Conservation (phyloP, 1,284 basidiomycete species). For the Tetrapyrgos nigripes region DNA sequence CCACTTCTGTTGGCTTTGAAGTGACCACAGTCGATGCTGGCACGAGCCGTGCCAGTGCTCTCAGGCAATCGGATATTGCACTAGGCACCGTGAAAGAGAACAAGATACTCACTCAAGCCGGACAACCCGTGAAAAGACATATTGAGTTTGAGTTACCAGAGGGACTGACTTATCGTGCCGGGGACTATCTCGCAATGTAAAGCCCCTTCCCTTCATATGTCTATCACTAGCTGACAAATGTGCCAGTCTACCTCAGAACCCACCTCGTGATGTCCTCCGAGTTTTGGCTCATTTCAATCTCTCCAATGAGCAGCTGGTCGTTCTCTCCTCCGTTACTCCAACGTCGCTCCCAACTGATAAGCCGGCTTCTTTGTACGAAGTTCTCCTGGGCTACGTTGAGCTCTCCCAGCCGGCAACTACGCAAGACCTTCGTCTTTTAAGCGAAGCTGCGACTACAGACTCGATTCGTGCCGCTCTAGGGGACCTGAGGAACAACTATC, state of each 20-base stretch:
- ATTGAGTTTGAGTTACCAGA: constrained; percentile 52
- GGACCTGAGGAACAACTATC: constrained; percentile 37
- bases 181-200: constrained; percentile 57
- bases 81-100: constrained; percentile 48
- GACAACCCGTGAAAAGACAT: constrained; percentile 48
- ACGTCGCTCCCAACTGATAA: constrained; percentile 47
- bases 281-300: constrained; percentile 45
- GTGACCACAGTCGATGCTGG: constrained; percentile 41
- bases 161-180: constrained; percentile 44
- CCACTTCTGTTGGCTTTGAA: constrained; percentile 26
- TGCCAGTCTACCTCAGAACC: constrained; percentile 46
- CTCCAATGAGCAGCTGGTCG: constrained; percentile 47
- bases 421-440: constrained; percentile 38
- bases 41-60: constrained; percentile 38
- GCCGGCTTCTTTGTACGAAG: constrained; percentile 39
- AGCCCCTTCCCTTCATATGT: constrained; percentile 10
- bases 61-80: constrained; percentile 46
- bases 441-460: constrained; percentile 21
- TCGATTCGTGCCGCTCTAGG: constrained; percentile 27
- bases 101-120: constrained; percentile 42
- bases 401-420: constrained; percentile 51
- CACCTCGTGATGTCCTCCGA: constrained; percentile 41
- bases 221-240: neutral
- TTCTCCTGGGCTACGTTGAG: constrained; percentile 53
- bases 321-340: constrained; percentile 43